Evolutionary conservation across 2,329 filamentous ascomycete genomes (phyloP).

Genomic region (Xylaria sp.): DNA sequence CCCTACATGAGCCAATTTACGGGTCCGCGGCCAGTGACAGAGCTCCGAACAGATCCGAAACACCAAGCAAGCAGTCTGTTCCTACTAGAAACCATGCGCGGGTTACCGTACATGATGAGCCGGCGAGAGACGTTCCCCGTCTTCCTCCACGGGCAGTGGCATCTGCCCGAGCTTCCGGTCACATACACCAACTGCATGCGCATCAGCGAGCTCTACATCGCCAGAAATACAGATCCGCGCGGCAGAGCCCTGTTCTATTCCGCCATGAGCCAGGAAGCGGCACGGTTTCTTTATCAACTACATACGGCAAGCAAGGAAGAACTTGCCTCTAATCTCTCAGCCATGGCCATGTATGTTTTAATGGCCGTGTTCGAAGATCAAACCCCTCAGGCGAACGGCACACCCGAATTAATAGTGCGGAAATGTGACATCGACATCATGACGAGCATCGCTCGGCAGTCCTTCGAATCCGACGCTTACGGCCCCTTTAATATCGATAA

Average conservation of each 20-base stretch:
- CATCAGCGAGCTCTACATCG: slow-evolving; percentile 36
- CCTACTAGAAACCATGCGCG: slow-evolving; percentile 41
- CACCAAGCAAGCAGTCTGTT: slow-evolving; percentile 39
- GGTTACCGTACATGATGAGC: slow-evolving; percentile 40
- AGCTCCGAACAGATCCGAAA: slow-evolving; percentile 40
- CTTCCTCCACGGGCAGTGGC: slow-evolving; percentile 43
- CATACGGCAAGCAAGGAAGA: slow-evolving; percentile 27
- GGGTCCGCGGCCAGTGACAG: slow-evolving; percentile 34
- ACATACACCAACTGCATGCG: slow-evolving; percentile 37
- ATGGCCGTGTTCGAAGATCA: slow-evolving; percentile 37
- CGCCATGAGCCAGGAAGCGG: slow-evolving; percentile 37
- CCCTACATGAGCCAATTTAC: not conserved
- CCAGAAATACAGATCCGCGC: not conserved
- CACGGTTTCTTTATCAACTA: slow-evolving; percentile 29
- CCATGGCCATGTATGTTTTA: slow-evolving; percentile 39
- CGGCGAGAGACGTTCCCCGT: slow-evolving; percentile 40
- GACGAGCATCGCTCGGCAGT: slow-evolving; percentile 16
- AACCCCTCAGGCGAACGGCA: not conserved
- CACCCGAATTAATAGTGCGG: slow-evolving; percentile 37
- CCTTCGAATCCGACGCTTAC: slow-evolving; percentile 28
- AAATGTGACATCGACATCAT: slow-evolving; percentile 18
- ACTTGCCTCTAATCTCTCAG: slow-evolving; percentile 32
- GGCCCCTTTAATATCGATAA: slow-evolving; percentile 36
- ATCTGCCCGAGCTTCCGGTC: slow-evolving; percentile 33
- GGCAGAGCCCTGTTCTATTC: slow-evolving; percentile 32